Evolutionary conservation across 306 rosid genomes (phyloP), one percentile per base, ranked within the genome.

Genomic region (Sicyos edulis): DNA sequence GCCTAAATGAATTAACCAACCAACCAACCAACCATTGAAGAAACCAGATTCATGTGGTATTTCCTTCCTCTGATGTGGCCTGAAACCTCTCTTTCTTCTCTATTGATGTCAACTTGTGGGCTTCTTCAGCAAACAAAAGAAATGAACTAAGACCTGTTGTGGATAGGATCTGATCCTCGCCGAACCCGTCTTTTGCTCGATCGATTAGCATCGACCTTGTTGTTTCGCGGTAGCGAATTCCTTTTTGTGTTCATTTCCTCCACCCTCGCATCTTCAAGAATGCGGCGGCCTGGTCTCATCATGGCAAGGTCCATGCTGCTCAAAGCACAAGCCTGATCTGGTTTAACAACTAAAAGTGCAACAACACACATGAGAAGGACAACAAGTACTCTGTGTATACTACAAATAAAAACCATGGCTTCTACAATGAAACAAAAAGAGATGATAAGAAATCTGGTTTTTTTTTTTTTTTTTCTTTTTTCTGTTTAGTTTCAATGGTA

Each of bases 131-230:
- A 70, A 56, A 42, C 55, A 54, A 64, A 73, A 76, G 77, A 68
- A 80, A 54, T 77, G 44, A 34, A 71, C 81, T 75, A 90, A 76
- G 73, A 58, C 84, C 84, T 85, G 81, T 93, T 93, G 84, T 93
- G 99, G 81, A 91, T 93, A 80, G 99, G 99, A 86, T 93, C 97
- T 14, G 99, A 80, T 52, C 99, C 99, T 82, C 73, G 79, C 84
- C 88, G 74, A 70, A 93, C 97, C 75, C 79, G 82, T 85, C 97
- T 77, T 78, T 93, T 85, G 88, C 86, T 91, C 6, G 97, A 86
- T 58, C 81, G 80, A 80, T 91, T 88, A 70, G 88, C 86, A 79
- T 91, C 96, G 62, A 85, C 69, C 74, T 78, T 76, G 20, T 40
- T 40, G 37, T 71, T 84, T 61, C 3, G 73, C 17, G 75, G 80